Percentiles rank a stretch among this genome's conserved stretches.
phyloP scores from a whole-genome alignment of 202 grass and related monocot genomes.

The Digitaria exilis region DNA sequence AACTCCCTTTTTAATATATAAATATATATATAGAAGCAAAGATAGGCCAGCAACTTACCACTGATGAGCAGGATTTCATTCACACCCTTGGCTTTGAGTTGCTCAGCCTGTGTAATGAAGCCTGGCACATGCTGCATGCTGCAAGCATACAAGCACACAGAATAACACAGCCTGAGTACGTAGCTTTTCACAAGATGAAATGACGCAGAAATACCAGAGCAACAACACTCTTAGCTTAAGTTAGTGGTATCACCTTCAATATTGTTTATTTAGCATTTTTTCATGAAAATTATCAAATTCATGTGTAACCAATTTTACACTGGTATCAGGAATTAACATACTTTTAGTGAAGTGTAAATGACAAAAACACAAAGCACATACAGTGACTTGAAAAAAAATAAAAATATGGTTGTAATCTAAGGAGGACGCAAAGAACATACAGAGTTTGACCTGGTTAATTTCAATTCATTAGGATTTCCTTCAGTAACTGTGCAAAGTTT shows the following conservation, averaged over 20 bases:
- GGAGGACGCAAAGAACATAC: not conserved
- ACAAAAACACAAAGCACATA: not conserved
- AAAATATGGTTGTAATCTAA: not conserved
- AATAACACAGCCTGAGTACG: constrained; percentile 23
- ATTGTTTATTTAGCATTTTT: not conserved
- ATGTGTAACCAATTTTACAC: not conserved
- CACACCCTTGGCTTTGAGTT: constrained; percentile 93
- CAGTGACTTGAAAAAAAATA: not conserved
- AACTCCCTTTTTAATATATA: not conserved
- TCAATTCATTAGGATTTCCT: not conserved
- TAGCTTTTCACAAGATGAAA: not conserved
- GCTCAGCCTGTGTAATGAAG: constrained; percentile 79
- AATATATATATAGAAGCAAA: constrained; percentile 13
- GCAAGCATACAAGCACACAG: constrained; percentile 19
- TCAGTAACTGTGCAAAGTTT: not conserved
- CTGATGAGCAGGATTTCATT: constrained; percentile 91
- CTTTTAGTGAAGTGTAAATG: not conserved
- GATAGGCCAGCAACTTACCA: constrained; percentile 48
- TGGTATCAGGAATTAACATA: not conserved
- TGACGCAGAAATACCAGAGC: not conserved
- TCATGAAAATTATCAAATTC: not conserved
- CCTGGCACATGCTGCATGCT: constrained; percentile 94
- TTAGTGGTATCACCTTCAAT: not conserved
- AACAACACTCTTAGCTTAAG: not conserved
- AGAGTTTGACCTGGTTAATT: not conserved